Base-by-base conservation (phyloP, 1,284 basidiomycete genomes). In the Anthracocystis setariae region DNA sequence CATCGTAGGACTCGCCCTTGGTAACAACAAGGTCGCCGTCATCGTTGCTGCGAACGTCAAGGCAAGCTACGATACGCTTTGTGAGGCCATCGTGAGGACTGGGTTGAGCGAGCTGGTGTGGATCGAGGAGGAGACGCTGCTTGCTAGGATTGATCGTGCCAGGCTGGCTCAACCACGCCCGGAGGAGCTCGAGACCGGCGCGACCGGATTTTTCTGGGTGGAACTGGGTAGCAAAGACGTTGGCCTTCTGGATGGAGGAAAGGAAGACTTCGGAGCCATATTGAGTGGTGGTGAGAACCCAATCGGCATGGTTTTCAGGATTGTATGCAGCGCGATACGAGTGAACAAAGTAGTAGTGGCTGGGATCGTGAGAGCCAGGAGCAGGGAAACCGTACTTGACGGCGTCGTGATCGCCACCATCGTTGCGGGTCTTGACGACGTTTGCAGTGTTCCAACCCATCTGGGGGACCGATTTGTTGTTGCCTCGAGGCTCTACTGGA, bases 1-100 rank as follows among this genome's bases (percentile, higher is more conserved):
- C 95, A 81, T 98, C 93, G 85, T 99, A 99, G 82, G 96, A 94
- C 84, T 99, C 96, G 55, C 96, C 96, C 85, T 99, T 99, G 47
- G 96, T 99, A 2, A 99, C 96, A 58, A 99, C 94, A 50, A 99
- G 89, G 83, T 99, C 96, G 44, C 96, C 96, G 29, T 90, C 84
- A 83, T 99, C 96, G 85, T 98, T 98, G 37, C 93, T 89, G 42
- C 96, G 90, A 32, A 99, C 95, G 83, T 99, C 96, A 87, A 99
- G 90, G 83, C 96, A 98, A 13, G 96, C 96, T 58, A 98, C 90
- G 81, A 99, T 91, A 56, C 96, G 92, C 83, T 93, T 95, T 5
- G 94, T 96, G 33, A 74, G 61, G n/a, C 63, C 79, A 52, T 79
- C 78, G 61, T 46, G 51, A 18, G 52, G 48, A 25, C 88, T 85